A percentile compares a stretch with the other conserved stretches of the same genome.
phyloP scores from a whole-genome alignment of 2,329 filamentous ascomycete genomes.

The Mycosphaerella sp. region DNA sequence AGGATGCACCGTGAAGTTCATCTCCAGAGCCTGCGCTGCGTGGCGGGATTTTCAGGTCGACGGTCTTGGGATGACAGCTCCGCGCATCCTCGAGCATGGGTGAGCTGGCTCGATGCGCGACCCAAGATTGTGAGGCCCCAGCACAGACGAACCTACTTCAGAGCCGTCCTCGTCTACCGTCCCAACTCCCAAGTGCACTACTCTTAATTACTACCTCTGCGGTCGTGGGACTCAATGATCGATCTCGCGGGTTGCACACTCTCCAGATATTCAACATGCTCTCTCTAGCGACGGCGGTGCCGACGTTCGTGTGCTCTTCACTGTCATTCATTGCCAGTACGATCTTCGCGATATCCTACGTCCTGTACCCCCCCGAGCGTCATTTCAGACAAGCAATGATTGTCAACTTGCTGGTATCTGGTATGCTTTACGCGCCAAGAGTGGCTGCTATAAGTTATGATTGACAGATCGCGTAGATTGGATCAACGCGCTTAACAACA shows the following conservation, averaged over 20 bases:
- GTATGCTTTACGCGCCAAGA: constrained; percentile 5
- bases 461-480: constrained; percentile 35
- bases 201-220: neutral
- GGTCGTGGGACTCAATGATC: neutral
- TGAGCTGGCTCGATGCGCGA: neutral
- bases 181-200: neutral
- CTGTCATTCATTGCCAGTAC: constrained; percentile 18
- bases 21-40: neutral
- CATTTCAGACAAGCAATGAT: constrained; percentile 23
- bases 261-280: constrained; percentile 1
- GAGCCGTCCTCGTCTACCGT: neutral
- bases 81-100: constrained; percentile 3
- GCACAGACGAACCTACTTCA: constrained; percentile 5
- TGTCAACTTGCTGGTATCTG: constrained; percentile 19
- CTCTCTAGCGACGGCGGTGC: constrained; percentile 18
- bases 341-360: constrained; percentile 17
- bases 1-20: no score
- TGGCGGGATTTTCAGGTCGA: constrained; percentile 1
- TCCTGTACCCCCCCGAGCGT: constrained; percentile 20
- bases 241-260: neutral
- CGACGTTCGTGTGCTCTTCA: constrained; percentile 21
- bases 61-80: neutral
- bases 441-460: neutral
- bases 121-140: neutral
- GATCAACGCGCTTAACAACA: constrained; percentile 42